Evolutionary conservation across 2,329 filamentous ascomycete species (phyloP).

Genomic region (Fusarium neocosmosporiellum): DNA sequence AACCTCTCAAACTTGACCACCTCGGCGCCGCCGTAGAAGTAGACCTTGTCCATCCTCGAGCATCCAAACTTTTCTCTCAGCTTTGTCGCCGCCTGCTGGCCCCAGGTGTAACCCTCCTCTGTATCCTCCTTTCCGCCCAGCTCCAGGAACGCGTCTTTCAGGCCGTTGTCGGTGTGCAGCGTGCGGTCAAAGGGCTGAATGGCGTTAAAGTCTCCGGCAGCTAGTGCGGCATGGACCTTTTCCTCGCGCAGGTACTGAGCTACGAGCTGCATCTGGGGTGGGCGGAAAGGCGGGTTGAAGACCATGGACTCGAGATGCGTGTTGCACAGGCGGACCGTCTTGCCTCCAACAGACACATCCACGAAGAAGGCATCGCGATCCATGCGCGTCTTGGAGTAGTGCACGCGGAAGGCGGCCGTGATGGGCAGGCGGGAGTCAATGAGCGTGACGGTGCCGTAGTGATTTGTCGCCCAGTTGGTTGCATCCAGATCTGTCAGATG

Average conservation of each 20-base stretch:
- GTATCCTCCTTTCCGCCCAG: slow-evolving; percentile 61
- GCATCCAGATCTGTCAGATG: slow-evolving; percentile 59
- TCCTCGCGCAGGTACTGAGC: slow-evolving; percentile 55
- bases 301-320: slow-evolving; percentile 67
- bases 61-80: slow-evolving; percentile 59
- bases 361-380: slow-evolving; percentile 66
- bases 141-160: slow-evolving; percentile 65
- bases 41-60: slow-evolving; percentile 65
- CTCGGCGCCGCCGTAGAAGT: slow-evolving; percentile 53
- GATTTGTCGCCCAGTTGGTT: slow-evolving; percentile 55
- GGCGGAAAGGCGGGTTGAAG: slow-evolving; percentile 59
- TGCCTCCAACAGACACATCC: slow-evolving; percentile 51
- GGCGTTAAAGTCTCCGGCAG: slow-evolving; percentile 69
- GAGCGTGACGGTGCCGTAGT: slow-evolving; percentile 65
- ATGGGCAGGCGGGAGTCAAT: slow-evolving; percentile 60
- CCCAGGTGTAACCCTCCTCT: slow-evolving; percentile 68
- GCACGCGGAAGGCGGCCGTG: slow-evolving; percentile 60
- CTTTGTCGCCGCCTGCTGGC: slow-evolving; percentile 59
- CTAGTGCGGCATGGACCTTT: slow-evolving; percentile 53
- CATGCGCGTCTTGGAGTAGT: slow-evolving; percentile 61
- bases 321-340: slow-evolving; percentile 62
- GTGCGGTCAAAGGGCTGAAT: slow-evolving; percentile 64
- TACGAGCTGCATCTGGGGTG: slow-evolving; percentile 58
- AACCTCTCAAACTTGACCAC: slow-evolving; percentile 56
- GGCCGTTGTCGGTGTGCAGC: slow-evolving; percentile 58